Base-by-base conservation (phyloP, 202 grass and related monocot genomes). In the Elaeis oleifera region DNA sequence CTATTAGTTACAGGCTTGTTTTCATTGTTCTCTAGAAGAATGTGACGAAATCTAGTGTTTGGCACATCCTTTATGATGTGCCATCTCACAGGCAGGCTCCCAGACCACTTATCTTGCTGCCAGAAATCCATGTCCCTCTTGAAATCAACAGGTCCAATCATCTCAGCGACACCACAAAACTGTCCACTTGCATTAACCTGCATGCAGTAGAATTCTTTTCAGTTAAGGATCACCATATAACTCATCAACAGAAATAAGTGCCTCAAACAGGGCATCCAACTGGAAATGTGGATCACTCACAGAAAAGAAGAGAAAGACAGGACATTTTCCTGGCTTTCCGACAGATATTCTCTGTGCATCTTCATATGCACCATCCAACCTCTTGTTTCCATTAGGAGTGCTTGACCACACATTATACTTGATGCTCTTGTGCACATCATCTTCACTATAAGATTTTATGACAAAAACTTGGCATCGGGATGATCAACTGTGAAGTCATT, bases 341-440 rank as follows among this genome's bases (percentile, higher is more conserved):
- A 23, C 69, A 50, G 81, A 67, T 73, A 84, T 85, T 73, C 77
- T 83, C 69, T 89, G 85, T 7, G 88, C 85, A 70, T 99, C 94
- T 50, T 79, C 78, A 73, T 62, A 99, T 26, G 94, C 88, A 20
- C 50, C 52, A 69, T 79, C 76, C 23, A 99, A 51, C 60, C 86
- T 99, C 57, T 71, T 80, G 70, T 99, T 99, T 59, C 94, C 94
- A 71, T 78, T 89, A 19, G 76, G 75, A 16, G 94, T 92, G 72
- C 94, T 99, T 49, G 88, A 88, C 88, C 94, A 99, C 14, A 92
- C 85, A 76, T 87, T 84, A 73, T 99, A 99, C 70, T 99, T 99
- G 22, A 92, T 86, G 52, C 88, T 86, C 72, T 89, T 99, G 70
- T 99, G 88, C 50, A 99, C 75, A 84, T 99, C 94, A 11, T 87